Base-by-base conservation (phyloP, 2,329 filamentous ascomycete genomes). In the Eutypella sp. region DNA sequence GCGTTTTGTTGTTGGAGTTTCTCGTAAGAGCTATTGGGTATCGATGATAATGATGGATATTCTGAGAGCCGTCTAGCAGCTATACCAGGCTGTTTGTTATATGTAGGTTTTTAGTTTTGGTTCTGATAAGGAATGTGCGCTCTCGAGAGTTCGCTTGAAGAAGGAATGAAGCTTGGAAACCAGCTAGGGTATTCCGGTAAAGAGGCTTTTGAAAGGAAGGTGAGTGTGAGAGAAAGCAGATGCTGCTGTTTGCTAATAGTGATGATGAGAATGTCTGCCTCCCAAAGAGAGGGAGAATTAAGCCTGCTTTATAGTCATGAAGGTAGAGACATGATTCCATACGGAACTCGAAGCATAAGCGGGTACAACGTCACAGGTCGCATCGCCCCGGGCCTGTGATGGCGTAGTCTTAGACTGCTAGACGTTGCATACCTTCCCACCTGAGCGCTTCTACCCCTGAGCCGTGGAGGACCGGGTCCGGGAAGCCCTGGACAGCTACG, bases 1-100 rank as follows among this genome's bases (percentile, higher is more conserved):
- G 48, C 48, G 42, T 18, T 41, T 51, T 54, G 38, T 41, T 54
- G 46, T 42, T 48, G 52, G 29, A 44, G 46, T 41, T 50, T 50
- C 49, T 56, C 40, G 46, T 48, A 44, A 40, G 7, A 13, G 20
- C 5, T 24, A 4, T 39, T 6, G 9, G 11, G 36, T 3, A 39
- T 11, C 11, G 36, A 22, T 29, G 25, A 29, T 29, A 13, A 29
- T 29, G 25, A 39, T 24, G n/a, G n/a, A n/a, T n/a, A n/a, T n/a
- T n/a, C n/a, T n/a, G n/a, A 22, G 23, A 20, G 36, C 36, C 20
- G 36, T 24, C 36, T 39, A 39, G 20, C 20, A 39, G 36, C 36
- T n/a, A n/a, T n/a, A n/a, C n/a, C n/a, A n/a, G n/a, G n/a, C n/a
- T n/a, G n/a, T n/a, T n/a, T n/a, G 36, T 39, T 22, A 22, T 39